phyloP scores from a whole-genome alignment of 805 yeast genomes.

The Metschnikowia continentalis region DNA sequence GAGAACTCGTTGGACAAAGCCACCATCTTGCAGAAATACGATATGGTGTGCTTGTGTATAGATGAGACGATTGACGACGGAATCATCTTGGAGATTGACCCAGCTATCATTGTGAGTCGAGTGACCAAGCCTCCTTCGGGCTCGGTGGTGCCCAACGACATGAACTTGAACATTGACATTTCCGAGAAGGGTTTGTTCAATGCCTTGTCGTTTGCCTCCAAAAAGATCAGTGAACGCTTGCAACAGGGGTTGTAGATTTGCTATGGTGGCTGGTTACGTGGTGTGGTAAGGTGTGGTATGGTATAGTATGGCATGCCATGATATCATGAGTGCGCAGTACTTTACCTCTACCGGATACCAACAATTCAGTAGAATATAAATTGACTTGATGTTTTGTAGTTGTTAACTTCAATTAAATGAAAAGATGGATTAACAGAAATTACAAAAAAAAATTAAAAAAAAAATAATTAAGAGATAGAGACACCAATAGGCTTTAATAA shows the following conservation, averaged over 20 bases:
- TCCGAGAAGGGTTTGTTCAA: slow-evolving; percentile 74
- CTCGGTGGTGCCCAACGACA: slow-evolving; percentile 47
- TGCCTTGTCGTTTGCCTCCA: slow-evolving; percentile 85
- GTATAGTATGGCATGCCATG: too few relatives aligned
- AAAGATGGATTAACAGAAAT: too few relatives aligned
- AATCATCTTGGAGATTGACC: slow-evolving; percentile 83
- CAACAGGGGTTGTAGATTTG: slow-evolving; percentile 38
- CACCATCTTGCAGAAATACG: slow-evolving; percentile 76
- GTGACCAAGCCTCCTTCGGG: slow-evolving; percentile 76
- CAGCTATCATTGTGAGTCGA: slow-evolving; percentile 80
- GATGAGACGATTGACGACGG: slow-evolving; percentile 96
- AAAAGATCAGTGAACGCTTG: slow-evolving; percentile 49
- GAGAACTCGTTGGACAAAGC: slow-evolving; percentile 70
- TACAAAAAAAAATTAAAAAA: too few relatives aligned
- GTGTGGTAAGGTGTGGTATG: too few relatives aligned
- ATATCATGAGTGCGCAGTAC: too few relatives aligned
- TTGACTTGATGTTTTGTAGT: too few relatives aligned
- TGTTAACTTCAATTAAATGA: too few relatives aligned
- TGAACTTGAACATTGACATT: slow-evolving; percentile 56
- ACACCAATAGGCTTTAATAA: too few relatives aligned
- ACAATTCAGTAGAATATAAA: too few relatives aligned
- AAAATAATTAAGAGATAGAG: too few relatives aligned
- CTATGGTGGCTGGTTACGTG: neutral
- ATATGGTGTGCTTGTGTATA: slow-evolving; percentile 76
- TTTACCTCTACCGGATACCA: too few relatives aligned